A percentile compares a stretch with the other conserved stretches of the same genome.
Evolutionary conservation across 164 flowering plant species (phyloP).

Genomic region (Umbellularia californica): DNA sequence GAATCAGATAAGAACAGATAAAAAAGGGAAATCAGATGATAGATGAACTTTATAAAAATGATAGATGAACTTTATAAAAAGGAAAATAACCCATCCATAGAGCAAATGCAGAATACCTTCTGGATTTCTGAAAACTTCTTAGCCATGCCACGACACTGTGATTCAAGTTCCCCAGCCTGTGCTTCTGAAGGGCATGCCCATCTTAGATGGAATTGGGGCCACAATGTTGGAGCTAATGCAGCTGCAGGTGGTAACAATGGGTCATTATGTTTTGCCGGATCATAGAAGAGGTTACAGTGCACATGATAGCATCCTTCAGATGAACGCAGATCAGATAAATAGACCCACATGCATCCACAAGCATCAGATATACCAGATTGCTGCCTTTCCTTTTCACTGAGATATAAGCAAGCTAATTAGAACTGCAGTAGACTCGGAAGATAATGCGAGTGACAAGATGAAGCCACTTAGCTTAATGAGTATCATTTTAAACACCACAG

Average conservation of each 20-base stretch:
- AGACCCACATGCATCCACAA: slow-evolving; percentile 89
- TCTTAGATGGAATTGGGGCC: slow-evolving; percentile 97
- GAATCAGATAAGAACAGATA: too few relatives aligned
- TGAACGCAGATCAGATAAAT: slow-evolving; percentile 70
- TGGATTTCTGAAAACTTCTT: slow-evolving; percentile 51
- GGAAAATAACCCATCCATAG: not conserved
- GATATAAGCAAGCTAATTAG: slow-evolving; percentile 6
- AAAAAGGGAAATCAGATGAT: not conserved
- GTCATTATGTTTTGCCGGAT: slow-evolving; percentile 55
- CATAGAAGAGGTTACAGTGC: slow-evolving; percentile 83
- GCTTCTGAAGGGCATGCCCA: slow-evolving; percentile 94
- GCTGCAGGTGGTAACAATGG: slow-evolving; percentile 91
- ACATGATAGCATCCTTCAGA: slow-evolving; percentile 65
- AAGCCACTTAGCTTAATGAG: not conserved
- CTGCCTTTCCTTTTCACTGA: slow-evolving; percentile 93
- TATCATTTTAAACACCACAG: not conserved
- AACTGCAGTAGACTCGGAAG: not conserved
- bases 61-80: not conserved
- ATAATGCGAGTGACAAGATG: not conserved
- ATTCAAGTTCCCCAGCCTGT: slow-evolving; percentile 74
- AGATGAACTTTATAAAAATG: not conserved
- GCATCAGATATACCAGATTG: slow-evolving; percentile 57
- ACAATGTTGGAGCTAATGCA: slow-evolving; percentile 91
- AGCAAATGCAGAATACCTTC: slow-evolving; percentile 43
- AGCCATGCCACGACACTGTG: slow-evolving; percentile 59